These are phyloP conservation scores for Dionaea muscipula DNA, from an alignment of 179 eudicot species.

Conservation along the genomic window DNA sequence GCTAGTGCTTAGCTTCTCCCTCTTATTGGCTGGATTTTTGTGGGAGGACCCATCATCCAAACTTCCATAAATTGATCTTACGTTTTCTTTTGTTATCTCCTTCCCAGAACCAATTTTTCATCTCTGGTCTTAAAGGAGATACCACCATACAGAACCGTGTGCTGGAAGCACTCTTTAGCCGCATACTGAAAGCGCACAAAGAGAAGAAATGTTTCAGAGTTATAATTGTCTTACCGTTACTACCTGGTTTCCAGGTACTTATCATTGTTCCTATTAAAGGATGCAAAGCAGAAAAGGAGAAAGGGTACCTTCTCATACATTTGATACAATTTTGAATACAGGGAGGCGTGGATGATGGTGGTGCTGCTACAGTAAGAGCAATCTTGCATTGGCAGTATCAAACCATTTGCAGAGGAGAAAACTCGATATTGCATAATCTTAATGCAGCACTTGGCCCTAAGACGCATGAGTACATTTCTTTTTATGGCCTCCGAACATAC, in stretches of 20 bases:
- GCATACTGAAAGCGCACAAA: slow-evolving; percentile 63
- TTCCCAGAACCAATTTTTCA: slow-evolving; percentile 93
- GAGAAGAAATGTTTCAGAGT: slow-evolving; percentile 76
- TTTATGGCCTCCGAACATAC: slow-evolving; percentile 87
- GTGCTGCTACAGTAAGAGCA: slow-evolving; percentile 96
- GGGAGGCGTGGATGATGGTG: slow-evolving; percentile 95
- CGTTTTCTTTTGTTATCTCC: not conserved
- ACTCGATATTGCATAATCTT: slow-evolving; percentile 67
- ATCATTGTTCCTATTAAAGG: slow-evolving; percentile 1
- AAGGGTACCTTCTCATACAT: slow-evolving; percentile 8
- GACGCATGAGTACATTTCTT: slow-evolving; percentile 73
- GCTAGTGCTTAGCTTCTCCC: not conserved
- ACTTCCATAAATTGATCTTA: not conserved
- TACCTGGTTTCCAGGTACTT: slow-evolving; percentile 95
- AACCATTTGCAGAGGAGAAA: slow-evolving; percentile 80
- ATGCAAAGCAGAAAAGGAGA: not conserved
- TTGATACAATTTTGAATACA: slow-evolving; percentile 21
- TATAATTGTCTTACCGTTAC: slow-evolving; percentile 77
- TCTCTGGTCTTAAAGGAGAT: slow-evolving; percentile 91
- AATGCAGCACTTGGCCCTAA: slow-evolving; percentile 53
- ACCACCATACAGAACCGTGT: slow-evolving; percentile 66
- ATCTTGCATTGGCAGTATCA: slow-evolving; percentile 98
- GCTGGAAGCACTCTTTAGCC: slow-evolving; percentile 61
- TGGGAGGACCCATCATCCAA: not conserved
- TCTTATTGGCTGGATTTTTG: not conserved